These are phyloP conservation scores for Moringa oleifera DNA, from an alignment of 345 rosid genomes.

Conservation along the genomic window DNA sequence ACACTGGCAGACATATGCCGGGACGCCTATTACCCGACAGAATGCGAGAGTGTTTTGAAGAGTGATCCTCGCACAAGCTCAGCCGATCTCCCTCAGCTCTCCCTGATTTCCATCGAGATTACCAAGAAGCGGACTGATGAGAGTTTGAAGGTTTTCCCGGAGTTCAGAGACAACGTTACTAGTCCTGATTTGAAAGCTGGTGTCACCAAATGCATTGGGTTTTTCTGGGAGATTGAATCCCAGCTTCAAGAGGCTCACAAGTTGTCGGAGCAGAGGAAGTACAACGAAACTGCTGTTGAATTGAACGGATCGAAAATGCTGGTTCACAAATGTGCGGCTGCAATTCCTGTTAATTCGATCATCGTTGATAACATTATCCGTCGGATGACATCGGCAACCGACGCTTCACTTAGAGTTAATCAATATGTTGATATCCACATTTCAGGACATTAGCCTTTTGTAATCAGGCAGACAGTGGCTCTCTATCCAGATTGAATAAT, in stretches of 20 bases:
- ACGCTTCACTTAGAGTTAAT: too few relatives aligned
- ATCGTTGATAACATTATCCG: too few relatives aligned
- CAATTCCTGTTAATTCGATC: too few relatives aligned
- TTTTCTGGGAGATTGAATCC: background rate
- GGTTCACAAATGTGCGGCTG: background rate
- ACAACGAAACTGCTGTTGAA: background rate
- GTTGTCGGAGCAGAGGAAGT: background rate
- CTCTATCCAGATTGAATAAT: too few relatives aligned
- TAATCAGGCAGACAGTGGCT: too few relatives aligned
- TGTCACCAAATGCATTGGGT: background rate
- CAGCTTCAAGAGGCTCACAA: background rate
- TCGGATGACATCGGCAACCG: too few relatives aligned
- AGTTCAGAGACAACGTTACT: background rate
- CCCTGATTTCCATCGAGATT: background rate
- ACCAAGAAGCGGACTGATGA: background rate
- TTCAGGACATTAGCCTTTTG: too few relatives aligned
- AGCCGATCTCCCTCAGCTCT: background rate
- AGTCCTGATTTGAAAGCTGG: background rate
- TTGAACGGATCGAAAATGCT: background rate
- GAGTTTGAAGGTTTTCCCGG: background rate
- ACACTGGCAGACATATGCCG: too few relatives aligned
- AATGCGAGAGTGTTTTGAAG: background rate
- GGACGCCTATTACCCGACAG: too few relatives aligned
- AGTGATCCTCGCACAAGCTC: background rate
- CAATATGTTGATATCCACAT: background rate